Base-by-base conservation (phyloP, 306 rosid species). In the Rosa multiflora region DNA sequence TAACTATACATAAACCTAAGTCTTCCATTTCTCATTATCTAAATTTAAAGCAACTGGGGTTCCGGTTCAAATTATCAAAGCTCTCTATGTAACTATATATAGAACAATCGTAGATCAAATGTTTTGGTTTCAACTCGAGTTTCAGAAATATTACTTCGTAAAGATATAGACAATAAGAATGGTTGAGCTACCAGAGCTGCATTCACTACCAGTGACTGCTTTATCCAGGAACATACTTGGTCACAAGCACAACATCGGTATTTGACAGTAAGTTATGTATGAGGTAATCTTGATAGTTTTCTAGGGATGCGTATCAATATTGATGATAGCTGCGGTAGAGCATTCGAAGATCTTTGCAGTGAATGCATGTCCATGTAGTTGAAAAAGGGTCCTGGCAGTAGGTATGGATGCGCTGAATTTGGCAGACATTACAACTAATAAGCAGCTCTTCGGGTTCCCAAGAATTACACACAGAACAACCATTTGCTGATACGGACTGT, bases 331-430 rank as follows among this genome's bases (percentile, higher is more conserved):
- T 37, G 26, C 47, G 82, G 66, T 76, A 89, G 15, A 87, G 75
- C 83, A 76, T 85, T 76, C 76, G 88, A 51, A 92, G 91, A 64
- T 94, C 94, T 69, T 84, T 92, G 85, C 99, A 94, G 85, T 82
- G 89, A 66, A 39, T 78, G 88, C 99, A 94, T 48, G 88, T 85
- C 99, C 99, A 94, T 20, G 97, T 93, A 53, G 79, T 32, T 74
- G 89, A 79, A 40, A 85, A 87, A 56, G 97, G 99, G 85, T 94
- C 97, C 88, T 92, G 88, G 88, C 99, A 94, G 80, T 92, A 92
- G 37, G 77, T 75, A 77, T 87, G 92, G 70, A 89, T 85, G 77
- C 72, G 47, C 74, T 78, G 86, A 75, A 46, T 67, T 64, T 62
- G 87, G 80, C 89, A 87, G 74, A 87, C 71, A 77, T 85, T 68